Percentiles rank a stretch among this genome's conserved stretches.
These are phyloP conservation scores for Stipa capillata DNA, from an alignment of 176 grass and related monocot genomes.

Conservation along the genomic window DNA sequence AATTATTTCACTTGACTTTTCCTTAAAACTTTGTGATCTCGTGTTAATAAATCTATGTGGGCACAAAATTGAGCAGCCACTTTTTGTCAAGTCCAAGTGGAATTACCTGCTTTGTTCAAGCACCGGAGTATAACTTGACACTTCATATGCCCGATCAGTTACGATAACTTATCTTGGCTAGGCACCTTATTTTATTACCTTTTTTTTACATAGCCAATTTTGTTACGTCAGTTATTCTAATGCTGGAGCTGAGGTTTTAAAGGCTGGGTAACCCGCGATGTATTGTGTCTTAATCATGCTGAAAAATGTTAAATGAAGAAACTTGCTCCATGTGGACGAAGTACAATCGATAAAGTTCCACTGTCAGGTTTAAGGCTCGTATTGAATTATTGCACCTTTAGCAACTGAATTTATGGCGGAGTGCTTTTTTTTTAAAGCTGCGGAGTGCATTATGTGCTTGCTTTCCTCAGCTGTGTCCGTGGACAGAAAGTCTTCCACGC, in stretches of 20 bases:
- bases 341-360: neutral
- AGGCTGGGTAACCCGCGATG: neutral
- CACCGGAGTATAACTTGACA: neutral
- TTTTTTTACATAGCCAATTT: too few relatives aligned
- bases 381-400: neutral
- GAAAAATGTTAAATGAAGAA: neutral
- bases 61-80: constrained; percentile 11
- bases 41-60: constrained; percentile 36
- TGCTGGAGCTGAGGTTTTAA: neutral
- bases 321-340: neutral
- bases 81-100: neutral
- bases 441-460: neutral
- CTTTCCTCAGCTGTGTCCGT: neutral
- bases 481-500: too few relatives aligned
- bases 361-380: neutral
- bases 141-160: neutral
- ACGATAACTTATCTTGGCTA: neutral
- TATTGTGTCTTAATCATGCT: neutral
- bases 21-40: neutral
- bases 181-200: too few relatives aligned
- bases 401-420: neutral
- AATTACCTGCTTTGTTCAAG: neutral
- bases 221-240: neutral
- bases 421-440: too few relatives aligned
- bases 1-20: neutral